These are phyloP conservation scores for Acorus gramineus DNA, from an alignment of 106 monocot species.

Conservation along the genomic window DNA sequence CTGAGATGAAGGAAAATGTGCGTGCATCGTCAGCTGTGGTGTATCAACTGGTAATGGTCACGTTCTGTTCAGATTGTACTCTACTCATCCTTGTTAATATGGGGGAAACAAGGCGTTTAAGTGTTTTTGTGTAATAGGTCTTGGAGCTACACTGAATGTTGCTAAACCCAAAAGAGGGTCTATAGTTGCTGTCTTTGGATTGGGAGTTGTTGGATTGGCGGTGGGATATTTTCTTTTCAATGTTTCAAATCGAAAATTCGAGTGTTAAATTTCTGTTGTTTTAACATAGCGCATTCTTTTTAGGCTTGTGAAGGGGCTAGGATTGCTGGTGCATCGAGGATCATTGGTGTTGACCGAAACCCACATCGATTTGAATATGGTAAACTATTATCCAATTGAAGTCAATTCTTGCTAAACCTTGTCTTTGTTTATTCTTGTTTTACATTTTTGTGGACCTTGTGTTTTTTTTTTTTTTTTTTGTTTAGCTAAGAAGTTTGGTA, in stretches of 20 bases:
- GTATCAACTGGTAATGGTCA: conserved; percentile 31
- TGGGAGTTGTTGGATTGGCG: conserved; percentile 50
- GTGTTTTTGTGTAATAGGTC: conserved; percentile 12
- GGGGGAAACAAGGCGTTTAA: background rate
- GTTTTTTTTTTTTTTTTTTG: too few relatives aligned
- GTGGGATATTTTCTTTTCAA: conserved; percentile 5
- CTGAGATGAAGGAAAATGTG: too few relatives aligned
- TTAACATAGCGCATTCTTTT: too few relatives aligned
- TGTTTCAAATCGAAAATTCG: background rate
- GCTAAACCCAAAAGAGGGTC: conserved; percentile 42
- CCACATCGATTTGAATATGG: conserved; percentile 29
- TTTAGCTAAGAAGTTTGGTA: conserved; percentile 38
- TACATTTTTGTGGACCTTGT: background rate
- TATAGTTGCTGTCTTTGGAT: conserved; percentile 34
- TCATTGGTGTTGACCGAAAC: conserved; percentile 39
- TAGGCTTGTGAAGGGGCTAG: conserved; percentile 50
- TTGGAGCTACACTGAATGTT: conserved; percentile 44
- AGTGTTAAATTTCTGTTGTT: background rate
- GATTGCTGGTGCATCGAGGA: conserved; percentile 36
- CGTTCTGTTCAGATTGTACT: background rate
- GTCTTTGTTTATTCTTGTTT: background rate
- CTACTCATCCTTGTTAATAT: background rate
- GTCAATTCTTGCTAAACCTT: background rate
- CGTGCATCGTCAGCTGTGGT: conserved; percentile 30
- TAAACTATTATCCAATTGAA: background rate